Base-by-base conservation (phyloP, 805 yeast species). In the Barnettozyma pratensis region DNA sequence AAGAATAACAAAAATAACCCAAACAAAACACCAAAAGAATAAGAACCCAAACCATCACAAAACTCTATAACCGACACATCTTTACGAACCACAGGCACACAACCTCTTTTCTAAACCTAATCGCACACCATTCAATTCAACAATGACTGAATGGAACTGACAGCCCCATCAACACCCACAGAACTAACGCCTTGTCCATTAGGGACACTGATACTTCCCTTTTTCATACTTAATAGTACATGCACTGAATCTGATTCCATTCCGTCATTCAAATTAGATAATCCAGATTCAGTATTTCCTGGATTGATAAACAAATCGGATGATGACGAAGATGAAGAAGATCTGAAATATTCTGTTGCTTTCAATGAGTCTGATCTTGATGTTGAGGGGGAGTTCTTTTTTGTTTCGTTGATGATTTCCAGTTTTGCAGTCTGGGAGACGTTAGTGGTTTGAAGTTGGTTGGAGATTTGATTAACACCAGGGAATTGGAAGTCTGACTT, bases 81-180 rank as follows among this genome's bases (percentile, higher is more conserved):
- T 11, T 8, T 31, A 31, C 8, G 11, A 31, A 31, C 2, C 8
- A 11, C 34, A 11, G 34, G 34, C 8, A 36, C 38, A n/a, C n/a
- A n/a, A n/a, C n/a, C n/a, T n/a, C n/a, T n/a, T n/a, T n/a, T n/a
- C n/a, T 3, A 36, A 36, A 36, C 25, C 7, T 36, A 36, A 36
- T 7, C 38, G 19, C 25, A 36, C 14, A 10, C 7, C 38, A 4
- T 7, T 49, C 40, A 59, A 32, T 60, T 60, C 44, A 60, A 45
- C 25, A 60, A 37, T 1, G 64, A 59, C 14, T 51, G 51, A 11
- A 60, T 60, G 3, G 59, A 56, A 12, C 62, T 46, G 1, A 59
- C 47, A 7, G 48, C 27, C 35, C 42, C 48, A 6, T 42, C 50
- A 46, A 3, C 34, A 31, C 11, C 11, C 11, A 31, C 34, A 31